Conservation (phyloP, 1,284 basidiomycete species). For the Xerocomus amazonicus region DNA sequence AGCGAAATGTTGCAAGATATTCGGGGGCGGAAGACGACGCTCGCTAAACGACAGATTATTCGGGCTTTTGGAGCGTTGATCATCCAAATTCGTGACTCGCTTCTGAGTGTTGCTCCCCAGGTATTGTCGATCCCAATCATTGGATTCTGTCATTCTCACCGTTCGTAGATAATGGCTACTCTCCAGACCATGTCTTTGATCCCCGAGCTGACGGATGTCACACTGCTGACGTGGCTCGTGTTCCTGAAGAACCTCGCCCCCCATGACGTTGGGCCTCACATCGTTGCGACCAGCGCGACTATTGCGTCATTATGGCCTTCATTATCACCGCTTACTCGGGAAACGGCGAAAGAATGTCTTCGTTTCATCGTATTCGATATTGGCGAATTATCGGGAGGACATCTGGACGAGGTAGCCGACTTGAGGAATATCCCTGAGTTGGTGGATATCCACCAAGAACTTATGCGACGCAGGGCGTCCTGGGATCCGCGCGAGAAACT, state of each 20-base stretch:
- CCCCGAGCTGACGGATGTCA: conserved; percentile 72
- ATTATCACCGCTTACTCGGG: conserved; percentile 54
- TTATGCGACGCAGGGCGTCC: conserved; percentile 48
- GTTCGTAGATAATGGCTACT: conserved; percentile 87
- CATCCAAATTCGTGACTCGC: conserved; percentile 64
- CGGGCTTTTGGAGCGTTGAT: conserved; percentile 79
- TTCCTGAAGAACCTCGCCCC: conserved; percentile 75
- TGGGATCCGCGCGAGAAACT: conserved; percentile 60
- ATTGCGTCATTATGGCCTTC: conserved; percentile 77
- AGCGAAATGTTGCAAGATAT: conserved; percentile 83
- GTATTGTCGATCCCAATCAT: conserved; percentile 38
- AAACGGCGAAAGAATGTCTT: conserved; percentile 60
- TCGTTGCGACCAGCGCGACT: conserved; percentile 87
- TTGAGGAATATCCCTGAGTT: conserved; percentile 72
- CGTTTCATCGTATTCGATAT: conserved; percentile 71
- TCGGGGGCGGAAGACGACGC: conserved; percentile 65
- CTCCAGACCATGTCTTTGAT: conserved; percentile 83
- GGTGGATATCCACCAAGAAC: conserved; percentile 40
- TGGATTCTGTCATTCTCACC: conserved; percentile 12
- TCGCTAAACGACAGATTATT: conserved; percentile 70
- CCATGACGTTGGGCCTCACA: conserved; percentile 77
- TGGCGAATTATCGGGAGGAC: conserved; percentile 39
- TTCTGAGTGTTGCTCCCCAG: conserved; percentile 80
- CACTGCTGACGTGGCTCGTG: conserved; percentile 77
- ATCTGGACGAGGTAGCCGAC: conserved; percentile 79